Percentiles rank a stretch among this genome's conserved stretches.
Evolutionary conservation across 2,329 filamentous ascomycete genomes (phyloP).

Genomic region (Aspergillus transmontanensis): DNA sequence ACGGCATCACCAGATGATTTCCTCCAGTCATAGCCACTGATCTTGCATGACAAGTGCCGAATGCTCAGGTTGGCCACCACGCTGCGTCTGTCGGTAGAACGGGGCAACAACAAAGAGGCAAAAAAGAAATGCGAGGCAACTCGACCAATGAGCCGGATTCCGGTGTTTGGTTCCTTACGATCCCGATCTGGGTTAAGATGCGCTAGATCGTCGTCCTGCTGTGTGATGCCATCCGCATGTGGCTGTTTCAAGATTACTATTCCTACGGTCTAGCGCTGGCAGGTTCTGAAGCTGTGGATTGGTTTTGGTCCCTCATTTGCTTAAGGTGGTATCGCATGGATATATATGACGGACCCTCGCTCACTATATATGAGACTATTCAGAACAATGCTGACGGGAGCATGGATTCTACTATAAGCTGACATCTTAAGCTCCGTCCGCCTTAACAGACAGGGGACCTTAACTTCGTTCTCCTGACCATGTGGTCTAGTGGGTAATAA

Average conservation of each 20-base stretch:
- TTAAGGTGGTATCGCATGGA: neutral
- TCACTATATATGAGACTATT: neutral
- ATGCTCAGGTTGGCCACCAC: neutral
- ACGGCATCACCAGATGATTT: neutral
- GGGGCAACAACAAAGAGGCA: neutral
- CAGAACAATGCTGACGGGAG: neutral
- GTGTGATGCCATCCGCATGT: conserved; percentile 1
- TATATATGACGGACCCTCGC: neutral
- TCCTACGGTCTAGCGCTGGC: neutral
- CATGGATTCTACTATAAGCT: neutral
- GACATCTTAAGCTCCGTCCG: neutral
- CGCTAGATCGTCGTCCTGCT: neutral
- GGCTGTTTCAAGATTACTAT: conserved; percentile 3
- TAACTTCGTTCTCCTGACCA: neutral
- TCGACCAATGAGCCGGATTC: neutral
- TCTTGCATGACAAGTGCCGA: conserved; percentile 4
- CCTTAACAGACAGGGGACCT: neutral
- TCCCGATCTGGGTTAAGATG: neutral
- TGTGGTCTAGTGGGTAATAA: neutral
- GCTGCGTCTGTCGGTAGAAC: neutral
- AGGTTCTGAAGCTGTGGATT: neutral
- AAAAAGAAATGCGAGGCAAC: neutral
- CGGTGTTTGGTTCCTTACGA: neutral
- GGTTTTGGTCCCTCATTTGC: neutral
- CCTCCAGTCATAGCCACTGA: neutral